Base-by-base conservation (phyloP, 306 rosid species). In the Trifolium repens region DNA sequence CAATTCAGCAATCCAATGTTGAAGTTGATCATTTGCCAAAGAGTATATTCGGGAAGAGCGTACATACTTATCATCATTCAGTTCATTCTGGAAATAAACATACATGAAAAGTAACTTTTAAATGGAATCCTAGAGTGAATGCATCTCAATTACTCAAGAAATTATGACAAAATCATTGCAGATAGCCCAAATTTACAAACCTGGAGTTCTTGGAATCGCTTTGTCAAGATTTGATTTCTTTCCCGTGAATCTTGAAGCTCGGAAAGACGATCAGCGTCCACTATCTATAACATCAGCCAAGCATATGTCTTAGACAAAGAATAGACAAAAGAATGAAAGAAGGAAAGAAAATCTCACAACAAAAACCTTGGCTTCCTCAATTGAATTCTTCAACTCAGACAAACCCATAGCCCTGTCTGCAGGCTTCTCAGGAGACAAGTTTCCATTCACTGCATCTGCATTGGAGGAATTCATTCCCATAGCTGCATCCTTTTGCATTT, bases 331-430 rank as follows among this genome's bases (percentile, higher is more conserved):
- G 52, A 55, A 52, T 19, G 42, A 69, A 13, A 69, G 59, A 62
- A 40, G 57, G 15, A 79, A 44, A 78, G 72, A 52, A 58, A 68
- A 71, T 46, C 67, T 57, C 59, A 65, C 27, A 32, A 39, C 40
- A 72, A 81, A 79, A 63, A 91, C 99, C 96, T 87, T 94, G 52
- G 93, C 85, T 89, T 94, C 99, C 72, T 94, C 99, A 22, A 92
- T 92, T 50, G 97, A 89, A 80, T 86, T 92, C 86, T 90, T 92
- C 84, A 94, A 83, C 62, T 94, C 99, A 27, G 84, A 91, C 81
- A 86, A 75, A 74, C 89, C 87, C 81, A 87, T 84, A 37, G 86
- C 79, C 85, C 86, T 87, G 46, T 89, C 96, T 19, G 87, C 75
- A 82, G 89, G 88, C 74, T 85, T 94, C 81, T 91, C 96, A 14